These are phyloP conservation scores for Geranium brycei DNA, from an alignment of 345 rosid genomes.

Conservation along the genomic window DNA sequence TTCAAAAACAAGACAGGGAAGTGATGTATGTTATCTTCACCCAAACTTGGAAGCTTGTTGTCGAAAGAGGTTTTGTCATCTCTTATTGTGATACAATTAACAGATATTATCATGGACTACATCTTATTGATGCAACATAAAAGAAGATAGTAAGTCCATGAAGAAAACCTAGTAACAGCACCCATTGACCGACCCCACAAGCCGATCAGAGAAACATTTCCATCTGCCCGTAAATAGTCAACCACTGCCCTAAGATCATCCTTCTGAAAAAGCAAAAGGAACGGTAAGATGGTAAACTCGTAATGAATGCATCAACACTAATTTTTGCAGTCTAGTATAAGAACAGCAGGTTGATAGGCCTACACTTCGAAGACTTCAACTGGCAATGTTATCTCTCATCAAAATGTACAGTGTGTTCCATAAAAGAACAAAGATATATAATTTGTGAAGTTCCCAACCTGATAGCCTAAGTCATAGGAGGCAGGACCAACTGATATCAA, in stretches of 20 bases:
- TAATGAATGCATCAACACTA: background rate
- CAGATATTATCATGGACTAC: background rate
- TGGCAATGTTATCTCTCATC: background rate
- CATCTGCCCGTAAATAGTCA: conserved; percentile 70
- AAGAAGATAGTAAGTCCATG: conserved; percentile 10
- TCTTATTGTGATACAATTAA: too few species aligned
- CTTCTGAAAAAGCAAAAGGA: conserved; percentile 39
- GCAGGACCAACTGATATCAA: background rate
- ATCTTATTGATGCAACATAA: conserved; percentile 6
- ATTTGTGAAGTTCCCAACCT: background rate
- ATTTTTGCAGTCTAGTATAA: background rate
- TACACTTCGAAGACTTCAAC: background rate
- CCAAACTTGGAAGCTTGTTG: too few species aligned
- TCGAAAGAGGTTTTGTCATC: too few species aligned
- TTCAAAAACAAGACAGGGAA: too few species aligned
- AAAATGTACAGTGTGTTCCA: background rate
- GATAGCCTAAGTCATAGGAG: background rate
- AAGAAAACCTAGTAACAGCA: conserved; percentile 68
- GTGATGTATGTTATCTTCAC: too few species aligned
- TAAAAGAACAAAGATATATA: background rate
- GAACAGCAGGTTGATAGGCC: background rate
- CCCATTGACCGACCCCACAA: conserved; percentile 99
- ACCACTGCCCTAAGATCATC: conserved; percentile 82
- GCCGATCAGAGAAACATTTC: conserved; percentile 78
- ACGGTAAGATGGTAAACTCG: conserved; percentile 7